A percentile compares a stretch with the other conserved stretches of the same genome.
Evolutionary conservation across 768 basidiomycete species (phyloP).

Genomic region (Leccinum obscurum): DNA sequence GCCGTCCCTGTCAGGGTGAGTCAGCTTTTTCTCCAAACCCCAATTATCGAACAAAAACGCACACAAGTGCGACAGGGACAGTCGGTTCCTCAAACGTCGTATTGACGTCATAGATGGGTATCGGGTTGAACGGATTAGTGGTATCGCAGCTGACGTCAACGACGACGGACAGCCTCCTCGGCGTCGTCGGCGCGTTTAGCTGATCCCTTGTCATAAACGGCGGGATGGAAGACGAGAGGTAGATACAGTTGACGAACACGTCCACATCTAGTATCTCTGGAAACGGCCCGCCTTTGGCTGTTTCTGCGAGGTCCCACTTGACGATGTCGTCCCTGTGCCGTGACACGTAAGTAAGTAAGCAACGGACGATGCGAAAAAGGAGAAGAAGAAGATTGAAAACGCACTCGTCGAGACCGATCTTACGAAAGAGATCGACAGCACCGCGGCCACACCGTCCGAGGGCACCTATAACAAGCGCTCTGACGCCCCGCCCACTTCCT

Average conservation of each 20-base stretch:
- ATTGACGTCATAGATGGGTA: constrained; percentile 92
- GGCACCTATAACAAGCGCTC: constrained; percentile 93
- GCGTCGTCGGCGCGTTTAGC: constrained; percentile 63
- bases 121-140: constrained; percentile 97
- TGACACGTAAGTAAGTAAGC: background rate
- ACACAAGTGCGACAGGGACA: constrained; percentile 82
- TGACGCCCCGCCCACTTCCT: constrained; percentile 69
- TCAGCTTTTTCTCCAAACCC: background rate
- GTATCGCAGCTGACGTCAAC: constrained; percentile 99
- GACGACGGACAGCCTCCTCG: constrained; percentile 72
- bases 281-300: constrained; percentile 96
- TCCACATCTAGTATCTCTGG: constrained; percentile 94
- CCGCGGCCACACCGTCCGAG: constrained; percentile 93
- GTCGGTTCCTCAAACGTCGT: constrained; percentile 94
- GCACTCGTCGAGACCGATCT: constrained; percentile 88
- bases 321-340: constrained; percentile 76
- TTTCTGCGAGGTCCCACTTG: constrained; percentile 98
- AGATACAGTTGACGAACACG: constrained; percentile 99
- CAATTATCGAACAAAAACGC: constrained; percentile 32
- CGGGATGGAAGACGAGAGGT: constrained; percentile 83
- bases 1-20: constrained; percentile 42
- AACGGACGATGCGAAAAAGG: too few species aligned
- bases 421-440: constrained; percentile 92
- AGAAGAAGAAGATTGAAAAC: background rate
- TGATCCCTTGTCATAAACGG: constrained; percentile 75